Evolutionary conservation across 768 basidiomycete species (phyloP).

Genomic region (Mycena alexandri): DNA sequence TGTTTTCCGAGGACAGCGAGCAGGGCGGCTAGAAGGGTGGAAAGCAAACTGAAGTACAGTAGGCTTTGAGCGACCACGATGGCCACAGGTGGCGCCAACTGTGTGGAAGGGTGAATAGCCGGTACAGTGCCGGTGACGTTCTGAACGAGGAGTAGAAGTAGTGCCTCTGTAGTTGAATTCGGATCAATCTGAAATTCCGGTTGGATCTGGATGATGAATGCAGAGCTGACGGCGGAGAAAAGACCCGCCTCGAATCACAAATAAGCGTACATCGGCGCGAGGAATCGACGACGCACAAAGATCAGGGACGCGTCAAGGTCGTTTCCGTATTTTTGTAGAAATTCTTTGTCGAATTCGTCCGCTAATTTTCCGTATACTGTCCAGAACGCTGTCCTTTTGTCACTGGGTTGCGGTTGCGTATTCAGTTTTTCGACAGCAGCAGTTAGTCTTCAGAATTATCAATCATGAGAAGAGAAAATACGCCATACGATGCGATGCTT

Average conservation of each 20-base stretch:
- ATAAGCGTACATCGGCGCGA: not conserved
- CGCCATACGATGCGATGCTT: too few species aligned
- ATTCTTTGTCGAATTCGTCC: slow-evolving; percentile 10
- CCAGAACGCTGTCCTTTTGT: slow-evolving; percentile 18
- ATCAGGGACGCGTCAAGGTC: slow-evolving; percentile 1
- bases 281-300: not conserved
- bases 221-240: slow-evolving; percentile 18
- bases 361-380: slow-evolving; percentile 5
- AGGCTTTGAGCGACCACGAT: slow-evolving; percentile 10
- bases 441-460: not conserved
- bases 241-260: slow-evolving; percentile 3
- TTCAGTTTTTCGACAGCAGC: not conserved
- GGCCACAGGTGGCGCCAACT: not conserved
- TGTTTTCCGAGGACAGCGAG: slow-evolving; percentile 14
- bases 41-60: slow-evolving; percentile 8
- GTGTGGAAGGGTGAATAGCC: not conserved
- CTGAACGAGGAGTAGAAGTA: not conserved
- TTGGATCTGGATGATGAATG: slow-evolving; percentile 16
- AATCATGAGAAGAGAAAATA: not conserved
- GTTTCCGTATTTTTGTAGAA: slow-evolving; percentile 8
- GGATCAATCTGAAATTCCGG: slow-evolving; percentile 6
- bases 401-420: not conserved
- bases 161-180: not conserved
- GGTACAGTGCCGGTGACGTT: not conserved
- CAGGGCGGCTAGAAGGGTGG: not conserved